These are phyloP conservation scores for Pleurotus pulmonarius DNA, from an alignment of 768 basidiomycete species.

Conservation along the genomic window DNA sequence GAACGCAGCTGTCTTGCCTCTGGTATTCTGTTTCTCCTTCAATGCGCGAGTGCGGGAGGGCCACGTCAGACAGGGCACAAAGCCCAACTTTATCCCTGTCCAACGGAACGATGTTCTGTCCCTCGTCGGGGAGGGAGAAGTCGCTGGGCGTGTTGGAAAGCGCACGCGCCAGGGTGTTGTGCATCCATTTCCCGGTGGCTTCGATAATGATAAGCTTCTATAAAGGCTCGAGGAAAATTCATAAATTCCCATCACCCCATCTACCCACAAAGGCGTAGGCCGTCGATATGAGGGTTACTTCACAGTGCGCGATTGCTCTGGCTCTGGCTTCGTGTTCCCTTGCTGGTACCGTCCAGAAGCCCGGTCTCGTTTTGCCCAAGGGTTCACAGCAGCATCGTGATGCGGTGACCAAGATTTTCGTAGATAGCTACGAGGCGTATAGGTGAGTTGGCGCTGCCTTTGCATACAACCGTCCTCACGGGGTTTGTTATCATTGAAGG, in stretches of 20 bases:
- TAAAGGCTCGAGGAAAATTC: not conserved
- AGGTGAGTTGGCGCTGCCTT: conserved; percentile 30
- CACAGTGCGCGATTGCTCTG: conserved; percentile 8
- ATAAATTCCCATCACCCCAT: no score
- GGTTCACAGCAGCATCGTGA: conserved; percentile 30
- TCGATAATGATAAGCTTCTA: not conserved
- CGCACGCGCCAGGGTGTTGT: not conserved
- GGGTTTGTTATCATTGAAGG: conserved; percentile 23
- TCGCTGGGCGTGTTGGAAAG: not conserved
- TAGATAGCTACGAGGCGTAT: conserved; percentile 52
- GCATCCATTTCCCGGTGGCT: not conserved
- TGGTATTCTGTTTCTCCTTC: conserved; percentile 3
- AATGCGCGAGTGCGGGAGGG: not conserved
- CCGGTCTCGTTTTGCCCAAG: conserved; percentile 37
- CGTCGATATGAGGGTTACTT: not conserved
- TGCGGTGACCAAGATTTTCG: conserved; percentile 46
- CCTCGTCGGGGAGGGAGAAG: conserved; percentile 2
- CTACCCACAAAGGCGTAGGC: not conserved
- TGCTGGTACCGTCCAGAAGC: conserved; percentile 41
- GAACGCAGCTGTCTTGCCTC: not conserved
- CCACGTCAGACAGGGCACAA: not conserved
- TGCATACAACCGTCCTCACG: not conserved
- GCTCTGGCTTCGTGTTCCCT: conserved; percentile 17
- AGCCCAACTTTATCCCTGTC: not conserved
- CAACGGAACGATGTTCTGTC: not conserved